Evolutionary conservation across 139 green algal species (phyloP), one percentile per base, ranked within the genome.

Genomic region (Spirogloea muscicola): DNA sequence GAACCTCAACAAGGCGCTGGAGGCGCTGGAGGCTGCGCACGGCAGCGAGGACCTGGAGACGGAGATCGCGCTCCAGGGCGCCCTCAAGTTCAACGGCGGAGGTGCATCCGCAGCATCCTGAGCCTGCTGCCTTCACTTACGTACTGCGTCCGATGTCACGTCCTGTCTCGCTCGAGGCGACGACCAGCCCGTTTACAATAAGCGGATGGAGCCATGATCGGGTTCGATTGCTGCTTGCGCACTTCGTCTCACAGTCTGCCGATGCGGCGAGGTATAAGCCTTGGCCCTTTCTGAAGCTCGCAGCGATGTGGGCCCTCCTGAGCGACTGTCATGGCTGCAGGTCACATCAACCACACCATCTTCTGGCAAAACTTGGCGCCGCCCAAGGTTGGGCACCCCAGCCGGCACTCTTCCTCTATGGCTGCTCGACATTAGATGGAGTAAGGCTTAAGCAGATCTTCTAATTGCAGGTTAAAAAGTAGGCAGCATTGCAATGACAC

Each of bases 11-110:
- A 86, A 83, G 39, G 84, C 90, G 0, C 66, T 91, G 34, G 88
- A 96, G 68, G 79, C 96, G 79, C 88, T 88, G 33, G 68, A 77
- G 1, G 90, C 90, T 3, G 92, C 93, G 9, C 84, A 96, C 61
- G 31, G 58, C 39, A 92, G 92, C 72, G 69, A 69, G 0, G 93
- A 98, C 57, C 68, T 91, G 9, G 49, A 65, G 2, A 88, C 82
- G 42, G 88, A 94, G 70, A 93, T 97, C n/a, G 67, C 79, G 3
- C 83, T 97, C 58, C 91, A 98, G 74, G 41, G 67, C 2, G 91
- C 89, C 7, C 85, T 98, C 59, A 95, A 96, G 67, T 98, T 98
- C 85, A 98, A 98, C 68, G 93, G 92, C 9, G 93, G 93, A 74
- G 72, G 69, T 81, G n/a, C n/a, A n/a, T n/a, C n/a, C n/a, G n/a